Evolutionary conservation across 192 early-diverging fungal genomes (phyloP).

Genomic region (Cetraspora pellucida): DNA sequence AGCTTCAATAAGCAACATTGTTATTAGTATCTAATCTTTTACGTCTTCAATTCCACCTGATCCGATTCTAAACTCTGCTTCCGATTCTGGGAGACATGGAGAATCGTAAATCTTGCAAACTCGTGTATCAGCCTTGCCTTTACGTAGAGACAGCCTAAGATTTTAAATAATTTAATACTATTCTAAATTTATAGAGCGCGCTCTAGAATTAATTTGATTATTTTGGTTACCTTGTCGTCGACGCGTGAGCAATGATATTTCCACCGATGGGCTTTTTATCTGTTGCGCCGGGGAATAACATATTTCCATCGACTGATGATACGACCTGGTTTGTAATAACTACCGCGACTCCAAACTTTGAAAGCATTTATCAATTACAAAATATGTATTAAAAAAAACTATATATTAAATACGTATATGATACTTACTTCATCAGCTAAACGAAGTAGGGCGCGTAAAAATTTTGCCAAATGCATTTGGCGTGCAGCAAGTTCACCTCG

Average conservation of each 20-base stretch:
- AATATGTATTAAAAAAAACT: too few species aligned
- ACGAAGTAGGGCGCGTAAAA: slow-evolving; percentile 80
- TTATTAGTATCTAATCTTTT: slow-evolving; percentile 33
- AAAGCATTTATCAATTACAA: neutral
- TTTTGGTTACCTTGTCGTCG: slow-evolving; percentile 79
- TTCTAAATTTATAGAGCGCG: slow-evolving; percentile 12
- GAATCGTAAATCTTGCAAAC: slow-evolving; percentile 98
- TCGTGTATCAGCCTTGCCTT: slow-evolving; percentile 88
- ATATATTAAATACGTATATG: neutral
- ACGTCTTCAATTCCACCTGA: slow-evolving; percentile 88
- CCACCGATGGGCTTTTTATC: slow-evolving; percentile 95
- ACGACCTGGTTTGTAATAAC: slow-evolving; percentile 99
- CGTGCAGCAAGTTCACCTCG: slow-evolving; percentile 93
- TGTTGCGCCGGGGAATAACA: slow-evolving; percentile 74
- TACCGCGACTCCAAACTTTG: slow-evolving; percentile 90
- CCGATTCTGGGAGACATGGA: slow-evolving; percentile 89
- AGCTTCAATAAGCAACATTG: too few species aligned
- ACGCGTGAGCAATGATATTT: slow-evolving; percentile 98
- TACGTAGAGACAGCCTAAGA: slow-evolving; percentile 80
- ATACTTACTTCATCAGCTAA: slow-evolving; percentile 84
- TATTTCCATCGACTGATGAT: slow-evolving; percentile 88
- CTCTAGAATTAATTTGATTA: neutral
- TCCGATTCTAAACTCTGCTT: slow-evolving; percentile 90
- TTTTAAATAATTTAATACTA: slow-evolving; percentile 1
- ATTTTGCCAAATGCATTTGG: slow-evolving; percentile 92